Conservation (phyloP, 176 grass and related monocot species). For the Calamus simplicifolius region DNA sequence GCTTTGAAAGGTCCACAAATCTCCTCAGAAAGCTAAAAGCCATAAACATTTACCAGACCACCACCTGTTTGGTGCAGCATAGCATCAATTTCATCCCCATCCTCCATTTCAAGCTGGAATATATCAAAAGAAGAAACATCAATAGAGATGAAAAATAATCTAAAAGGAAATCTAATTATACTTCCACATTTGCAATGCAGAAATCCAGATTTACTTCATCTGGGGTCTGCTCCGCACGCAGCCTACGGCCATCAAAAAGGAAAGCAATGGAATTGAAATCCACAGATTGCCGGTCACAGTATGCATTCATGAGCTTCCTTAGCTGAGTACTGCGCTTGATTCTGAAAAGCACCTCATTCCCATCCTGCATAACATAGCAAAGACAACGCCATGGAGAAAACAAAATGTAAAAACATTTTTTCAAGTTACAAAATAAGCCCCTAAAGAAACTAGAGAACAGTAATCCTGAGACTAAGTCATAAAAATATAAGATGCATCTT, state of each 20-base stretch:
- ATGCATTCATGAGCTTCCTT: background rate
- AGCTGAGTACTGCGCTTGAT: background rate
- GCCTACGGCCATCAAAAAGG: background rate
- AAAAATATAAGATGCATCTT: too few relatives aligned
- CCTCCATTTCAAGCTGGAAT: background rate
- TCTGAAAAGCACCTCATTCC: slow-evolving; percentile 1
- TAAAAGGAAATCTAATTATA: background rate
- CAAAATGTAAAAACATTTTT: too few relatives aligned
- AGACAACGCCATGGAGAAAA: too few relatives aligned
- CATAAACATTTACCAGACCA: background rate
- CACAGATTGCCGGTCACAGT: background rate
- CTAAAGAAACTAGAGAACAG: too few relatives aligned
- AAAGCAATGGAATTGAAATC: slow-evolving; percentile 2
- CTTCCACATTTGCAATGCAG: background rate
- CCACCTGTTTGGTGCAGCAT: slow-evolving; percentile 4
- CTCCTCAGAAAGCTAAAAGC: too few relatives aligned
- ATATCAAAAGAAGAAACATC: background rate
- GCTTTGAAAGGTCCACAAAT: too few relatives aligned
- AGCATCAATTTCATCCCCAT: slow-evolving; percentile 6
- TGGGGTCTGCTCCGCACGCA: background rate
- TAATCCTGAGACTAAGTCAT: too few relatives aligned
- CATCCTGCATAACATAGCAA: background rate
- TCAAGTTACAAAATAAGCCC: too few relatives aligned
- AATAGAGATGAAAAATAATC: background rate
- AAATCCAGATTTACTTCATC: slow-evolving; percentile 1